phyloP scores from a whole-genome alignment of 176 grass and related monocot species.

The Raddia guianensis region DNA sequence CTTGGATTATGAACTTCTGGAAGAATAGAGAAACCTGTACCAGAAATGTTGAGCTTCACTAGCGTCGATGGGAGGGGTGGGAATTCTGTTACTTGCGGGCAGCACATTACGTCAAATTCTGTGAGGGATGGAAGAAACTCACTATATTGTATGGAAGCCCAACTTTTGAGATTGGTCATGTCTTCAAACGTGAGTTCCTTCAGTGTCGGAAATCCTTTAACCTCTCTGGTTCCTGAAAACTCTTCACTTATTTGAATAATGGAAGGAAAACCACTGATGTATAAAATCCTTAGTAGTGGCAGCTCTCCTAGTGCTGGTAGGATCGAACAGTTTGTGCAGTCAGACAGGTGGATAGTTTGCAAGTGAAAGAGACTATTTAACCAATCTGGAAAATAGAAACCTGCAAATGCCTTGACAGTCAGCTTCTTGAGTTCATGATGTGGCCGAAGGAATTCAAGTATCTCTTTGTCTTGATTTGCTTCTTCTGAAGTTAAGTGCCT shows the following conservation, averaged over 20 bases:
- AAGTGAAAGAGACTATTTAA: constrained; percentile 54
- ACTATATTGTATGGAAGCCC: constrained; percentile 42
- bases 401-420: constrained; percentile 54
- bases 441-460: constrained; percentile 59
- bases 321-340: constrained; percentile 53
- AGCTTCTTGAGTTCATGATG: constrained; percentile 63
- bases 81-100: constrained; percentile 51
- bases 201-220: constrained; percentile 59
- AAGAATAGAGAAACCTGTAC: constrained; percentile 54
- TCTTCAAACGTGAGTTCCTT: constrained; percentile 60
- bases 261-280: constrained; percentile 48
- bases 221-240: constrained; percentile 49
- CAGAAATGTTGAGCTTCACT: constrained; percentile 61
- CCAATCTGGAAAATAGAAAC: constrained; percentile 65
- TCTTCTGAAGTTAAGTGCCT: constrained; percentile 37
- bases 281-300: constrained; percentile 54
- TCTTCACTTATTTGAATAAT: constrained; percentile 60
- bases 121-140: constrained; percentile 56
- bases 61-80: constrained; percentile 54
- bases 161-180: constrained; percentile 53
- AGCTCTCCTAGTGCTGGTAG: constrained; percentile 67
- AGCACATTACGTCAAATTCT: constrained; percentile 56
- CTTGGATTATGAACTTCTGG: constrained; percentile 48
- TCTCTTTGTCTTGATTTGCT: constrained; percentile 27
- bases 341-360: constrained; percentile 68